Base-by-base conservation (phyloP, 192 early-diverging fungal species). In the Backusella sp. region DNA sequence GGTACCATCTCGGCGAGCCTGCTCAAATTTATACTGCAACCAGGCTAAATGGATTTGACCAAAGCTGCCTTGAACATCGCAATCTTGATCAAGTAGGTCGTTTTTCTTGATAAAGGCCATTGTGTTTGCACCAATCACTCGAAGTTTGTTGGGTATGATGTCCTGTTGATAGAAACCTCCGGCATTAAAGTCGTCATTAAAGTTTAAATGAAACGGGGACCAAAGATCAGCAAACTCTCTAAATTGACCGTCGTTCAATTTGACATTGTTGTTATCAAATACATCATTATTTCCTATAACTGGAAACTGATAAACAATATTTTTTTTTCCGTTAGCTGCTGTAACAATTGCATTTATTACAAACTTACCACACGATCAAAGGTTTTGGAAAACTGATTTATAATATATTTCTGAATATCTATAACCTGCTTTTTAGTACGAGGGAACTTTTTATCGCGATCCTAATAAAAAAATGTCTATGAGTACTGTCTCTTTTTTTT, bases 101-200 rank as follows among this genome's bases (percentile, higher is more conserved):
- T 85, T 85, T 17, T 65, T 68, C 7, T 72, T 73, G 21, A 66
- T 76, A 42, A 85, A 85, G 68, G 73, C 83, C 78, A 83, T 83
- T 0, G 81, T 78, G 66, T 85, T 85, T 32, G 75, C 30, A 42
- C 36, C 68, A 19, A 82, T 75, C 11, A 75, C 66, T 19, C 52
- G 67, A 1, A 78, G 69, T 52, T 74, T 74, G 21, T 66, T 37
- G 5, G 72, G 52, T 30, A 78, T 52, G 17, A 85, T 53, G 6
- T 85, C 76, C 39, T 85, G 84, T 41, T 56, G 23, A 52, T 75
- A 85, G 32, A 83, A 85, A 19, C 84, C 84, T 21, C 82, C 84
- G 19, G 32, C 46, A 5, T 66, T 12, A 68, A 83, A 85, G 0
- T 41, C 37, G 0, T 23, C 3, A 2, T 68, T 74, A 23, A 80